These are phyloP conservation scores for Wallacemonas sp. DNA, from an alignment of 208 protist species.

Conservation along the genomic window DNA sequence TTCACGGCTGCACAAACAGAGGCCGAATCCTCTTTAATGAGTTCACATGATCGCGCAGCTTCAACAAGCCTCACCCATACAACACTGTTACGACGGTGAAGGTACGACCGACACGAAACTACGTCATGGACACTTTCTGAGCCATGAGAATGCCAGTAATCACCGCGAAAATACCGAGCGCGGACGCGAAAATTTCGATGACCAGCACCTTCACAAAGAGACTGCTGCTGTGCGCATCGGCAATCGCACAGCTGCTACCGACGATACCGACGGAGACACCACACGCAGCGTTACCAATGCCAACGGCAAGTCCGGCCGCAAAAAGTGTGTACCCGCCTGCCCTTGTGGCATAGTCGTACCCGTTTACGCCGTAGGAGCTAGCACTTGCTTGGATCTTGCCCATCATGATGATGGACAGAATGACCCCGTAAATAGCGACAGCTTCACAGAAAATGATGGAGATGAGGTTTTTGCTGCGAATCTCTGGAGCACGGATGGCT, in stretches of 20 bases:
- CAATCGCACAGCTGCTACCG: constrained; percentile 95
- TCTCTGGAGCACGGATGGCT: constrained; percentile 84
- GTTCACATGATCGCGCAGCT: too few species aligned
- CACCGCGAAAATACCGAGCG: constrained; percentile 97
- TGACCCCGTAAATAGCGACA: constrained; percentile 99
- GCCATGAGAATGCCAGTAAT: constrained; percentile 97
- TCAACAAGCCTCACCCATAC: too few species aligned
- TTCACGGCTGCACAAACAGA: too few species aligned
- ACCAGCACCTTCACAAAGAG: constrained; percentile 98
- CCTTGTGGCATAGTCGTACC: constrained; percentile 53
- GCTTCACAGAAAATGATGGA: constrained; percentile 99
- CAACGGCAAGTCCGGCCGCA: constrained; percentile 93
- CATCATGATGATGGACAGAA: constrained; percentile 98
- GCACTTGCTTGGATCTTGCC: constrained; percentile 82
- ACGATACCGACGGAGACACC: constrained; percentile 96
- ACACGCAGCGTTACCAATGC: constrained; percentile 95
- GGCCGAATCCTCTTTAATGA: too few species aligned
- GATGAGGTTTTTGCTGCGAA: constrained; percentile 94
- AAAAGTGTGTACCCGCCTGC: constrained; percentile 94
- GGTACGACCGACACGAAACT: too few species aligned
- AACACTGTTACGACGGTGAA: too few species aligned
- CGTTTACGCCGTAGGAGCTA: constrained; percentile 36
- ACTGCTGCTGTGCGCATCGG: constrained; percentile 92
- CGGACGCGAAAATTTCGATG: constrained; percentile 98
- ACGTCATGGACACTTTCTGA: constrained; percentile 83